Conservation (phyloP, 257 asterid genomes). For the Plantago elongata region DNA sequence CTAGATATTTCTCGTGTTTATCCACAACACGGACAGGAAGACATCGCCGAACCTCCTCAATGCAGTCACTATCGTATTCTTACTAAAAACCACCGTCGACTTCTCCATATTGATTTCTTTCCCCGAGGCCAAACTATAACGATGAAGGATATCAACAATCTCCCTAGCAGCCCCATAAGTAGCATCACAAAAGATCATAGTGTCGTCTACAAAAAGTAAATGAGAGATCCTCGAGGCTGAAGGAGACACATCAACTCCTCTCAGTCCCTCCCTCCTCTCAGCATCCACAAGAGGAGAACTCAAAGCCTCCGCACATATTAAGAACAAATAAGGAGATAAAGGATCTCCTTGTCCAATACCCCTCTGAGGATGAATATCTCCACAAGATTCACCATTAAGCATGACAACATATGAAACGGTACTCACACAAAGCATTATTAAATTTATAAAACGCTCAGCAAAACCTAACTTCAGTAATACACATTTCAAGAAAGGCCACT, state of each 20-base stretch:
- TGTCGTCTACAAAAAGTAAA: not conserved
- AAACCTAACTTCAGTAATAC: not conserved
- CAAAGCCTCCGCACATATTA: not conserved
- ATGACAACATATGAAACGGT: not conserved
- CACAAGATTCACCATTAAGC: not conserved
- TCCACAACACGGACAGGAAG: not conserved
- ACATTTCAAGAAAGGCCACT: not conserved
- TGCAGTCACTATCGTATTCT: not conserved
- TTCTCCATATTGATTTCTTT: not conserved
- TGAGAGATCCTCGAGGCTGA: not conserved
- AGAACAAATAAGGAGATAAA: not conserved
- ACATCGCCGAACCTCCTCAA: not conserved
- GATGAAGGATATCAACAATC: not conserved
- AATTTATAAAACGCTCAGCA: not conserved
- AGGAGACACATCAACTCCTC: not conserved
- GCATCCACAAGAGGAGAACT: not conserved
- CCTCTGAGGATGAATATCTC: not conserved
- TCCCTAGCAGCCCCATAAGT: too few relatives aligned
- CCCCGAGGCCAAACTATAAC: not conserved
- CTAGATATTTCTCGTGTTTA: not conserved
- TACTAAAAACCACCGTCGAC: not conserved
- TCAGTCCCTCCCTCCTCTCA: not conserved
- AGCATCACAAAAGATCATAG: too few relatives aligned
- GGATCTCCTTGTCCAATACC: conserved; percentile 1
- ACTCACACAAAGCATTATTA: not conserved